Evolutionary conservation across 257 asterid genomes (phyloP), one percentile per base, ranked within the genome.

Genomic region (Misopates orontium): DNA sequence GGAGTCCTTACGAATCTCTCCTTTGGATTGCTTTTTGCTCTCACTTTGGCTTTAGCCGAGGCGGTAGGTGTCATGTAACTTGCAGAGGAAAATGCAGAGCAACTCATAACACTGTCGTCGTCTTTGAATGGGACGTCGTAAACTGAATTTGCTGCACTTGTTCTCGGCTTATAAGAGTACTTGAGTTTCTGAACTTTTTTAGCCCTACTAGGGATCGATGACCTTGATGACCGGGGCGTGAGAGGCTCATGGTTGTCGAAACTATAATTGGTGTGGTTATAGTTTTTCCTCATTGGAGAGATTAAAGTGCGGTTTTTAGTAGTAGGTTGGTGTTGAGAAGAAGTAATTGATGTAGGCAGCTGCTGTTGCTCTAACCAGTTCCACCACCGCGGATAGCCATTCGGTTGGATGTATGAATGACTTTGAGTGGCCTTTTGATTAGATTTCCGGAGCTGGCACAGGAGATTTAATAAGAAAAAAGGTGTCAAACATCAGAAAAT

Each of bases 301-400:
- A 94, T 87, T 57, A 41, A 55, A 3, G 66, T 40, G 60, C 60
- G 22, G 63, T 64, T 71, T 72, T 72, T 89, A 1, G 60, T 17
- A 24, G 78, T 60, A 45, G 84, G 12, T 53, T 64, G 85, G 79
- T 56, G 72, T 64, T 73, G 81, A n/a, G n/a, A n/a, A 12, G 88
- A 56, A 45, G 66, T 56, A 51, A 69, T 71, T 22, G 61, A 61
- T 41, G 70, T 67, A 53, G 91, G 91, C 20, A 80, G n/a, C n/a
- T n/a, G 77, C 60, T 84, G 95, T 11, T 83, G 86, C 65, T 90
- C 97, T 67, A 90, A 62, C 99, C 97, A 90, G 80, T 86, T 94
- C 99, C 97, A 88, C 97, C 96, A 94, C 95, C 95, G 83, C 0
- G 99, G 96, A 49, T 75, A 80, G n/a, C 96, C 87, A n/a, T 79